Evolutionary conservation across 257 asterid species (phyloP).

Genomic region (Capsicum pubescens): DNA sequence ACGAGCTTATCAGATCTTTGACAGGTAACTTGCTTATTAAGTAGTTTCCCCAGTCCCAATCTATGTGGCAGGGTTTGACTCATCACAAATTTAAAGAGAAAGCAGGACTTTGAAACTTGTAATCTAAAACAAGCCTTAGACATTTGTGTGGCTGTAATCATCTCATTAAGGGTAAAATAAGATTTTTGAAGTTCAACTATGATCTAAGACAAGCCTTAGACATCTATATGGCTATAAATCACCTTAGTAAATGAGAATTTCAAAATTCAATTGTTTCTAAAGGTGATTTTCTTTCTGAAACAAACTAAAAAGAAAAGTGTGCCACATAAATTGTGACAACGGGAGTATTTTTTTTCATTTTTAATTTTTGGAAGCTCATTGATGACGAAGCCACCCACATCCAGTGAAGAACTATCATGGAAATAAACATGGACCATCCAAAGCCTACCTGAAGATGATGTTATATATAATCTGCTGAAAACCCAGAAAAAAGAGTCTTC

Average conservation of each 20-base stretch:
- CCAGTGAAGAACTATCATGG: slow-evolving; percentile 22
- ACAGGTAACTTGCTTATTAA: slow-evolving; percentile 57
- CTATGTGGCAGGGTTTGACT: not conserved
- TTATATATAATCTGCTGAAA: not conserved
- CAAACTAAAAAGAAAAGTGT: slow-evolving; percentile 16
- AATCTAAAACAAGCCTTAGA: not conserved
- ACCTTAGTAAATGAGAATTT: slow-evolving; percentile 13
- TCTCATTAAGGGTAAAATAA: not conserved
- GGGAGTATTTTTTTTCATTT: not conserved
- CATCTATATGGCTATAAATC: slow-evolving; percentile 22
- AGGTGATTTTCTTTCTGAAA: not conserved
- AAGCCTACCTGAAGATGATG: not conserved
- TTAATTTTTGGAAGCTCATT: not conserved
- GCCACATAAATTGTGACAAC: not conserved
- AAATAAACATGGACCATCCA: not conserved
- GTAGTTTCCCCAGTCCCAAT: not conserved
- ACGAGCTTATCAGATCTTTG: slow-evolving; percentile 75
- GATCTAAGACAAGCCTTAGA: slow-evolving; percentile 18
- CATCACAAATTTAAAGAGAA: not conserved
- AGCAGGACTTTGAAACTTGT: not conserved
- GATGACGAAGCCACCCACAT: not conserved
- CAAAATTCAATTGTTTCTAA: not conserved
- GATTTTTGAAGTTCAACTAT: not conserved
- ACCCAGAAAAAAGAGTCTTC: not conserved
- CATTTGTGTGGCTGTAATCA: not conserved